phyloP scores from a whole-genome alignment of 805 yeast genomes.

The Yamadazyma olivae region DNA sequence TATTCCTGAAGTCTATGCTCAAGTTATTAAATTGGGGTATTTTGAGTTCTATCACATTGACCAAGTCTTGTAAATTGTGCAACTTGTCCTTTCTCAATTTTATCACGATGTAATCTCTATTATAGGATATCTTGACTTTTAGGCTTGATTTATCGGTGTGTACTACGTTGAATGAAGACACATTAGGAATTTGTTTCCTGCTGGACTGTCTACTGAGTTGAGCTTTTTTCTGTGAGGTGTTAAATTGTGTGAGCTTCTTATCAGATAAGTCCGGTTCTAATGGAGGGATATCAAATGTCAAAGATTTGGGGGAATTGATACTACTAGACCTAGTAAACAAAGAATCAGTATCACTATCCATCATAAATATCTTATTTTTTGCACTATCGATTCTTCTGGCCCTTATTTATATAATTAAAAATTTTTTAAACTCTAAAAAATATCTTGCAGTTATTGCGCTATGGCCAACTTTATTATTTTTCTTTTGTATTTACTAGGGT shows the following conservation, averaged over 20 bases:
- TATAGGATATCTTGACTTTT: slow-evolving; percentile 8
- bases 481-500: no score
- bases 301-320: slow-evolving; percentile 6
- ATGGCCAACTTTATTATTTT: no score
- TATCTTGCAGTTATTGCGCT: no score
- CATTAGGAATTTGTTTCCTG: no score
- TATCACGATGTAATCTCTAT: background rate
- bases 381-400: no score
- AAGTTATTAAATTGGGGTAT: slow-evolving; percentile 3
- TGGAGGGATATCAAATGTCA: slow-evolving; percentile 9
- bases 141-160: background rate
- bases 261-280: slow-evolving; percentile 3
- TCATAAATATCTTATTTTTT: no score
- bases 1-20: slow-evolving; percentile 7
- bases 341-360: no score
- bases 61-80: slow-evolving; percentile 6
- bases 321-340: no score
- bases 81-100: slow-evolving; percentile 13
- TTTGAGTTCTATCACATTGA: slow-evolving; percentile 7
- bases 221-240: no score
- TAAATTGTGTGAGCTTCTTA: background rate
- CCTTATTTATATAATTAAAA: no score
- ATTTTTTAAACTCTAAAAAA: no score
- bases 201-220: no score
- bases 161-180: slow-evolving; percentile 5